phyloP scores from a whole-genome alignment of 2,329 filamentous ascomycete species.

The Arthrobotrys musiformis region DNA sequence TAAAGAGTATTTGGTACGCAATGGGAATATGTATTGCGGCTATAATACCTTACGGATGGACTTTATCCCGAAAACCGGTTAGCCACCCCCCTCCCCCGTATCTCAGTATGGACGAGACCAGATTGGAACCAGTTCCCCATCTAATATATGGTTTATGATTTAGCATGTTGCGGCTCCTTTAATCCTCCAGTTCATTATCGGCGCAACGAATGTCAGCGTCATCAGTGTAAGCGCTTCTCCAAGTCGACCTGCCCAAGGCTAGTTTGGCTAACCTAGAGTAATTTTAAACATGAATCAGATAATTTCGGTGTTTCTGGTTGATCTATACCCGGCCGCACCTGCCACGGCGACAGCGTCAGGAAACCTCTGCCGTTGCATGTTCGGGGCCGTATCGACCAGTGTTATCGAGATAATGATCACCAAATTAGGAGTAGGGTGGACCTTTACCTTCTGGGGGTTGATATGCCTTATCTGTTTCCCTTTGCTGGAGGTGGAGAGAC shows the following conservation, averaged over 20 bases:
- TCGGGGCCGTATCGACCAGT: slow-evolving; percentile 71
- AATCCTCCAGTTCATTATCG: slow-evolving; percentile 70
- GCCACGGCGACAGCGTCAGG: slow-evolving; percentile 73
- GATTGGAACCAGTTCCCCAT: too few species aligned
- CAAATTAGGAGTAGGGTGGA: slow-evolving; percentile 71
- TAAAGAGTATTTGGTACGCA: slow-evolving; percentile 68
- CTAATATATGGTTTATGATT: background rate
- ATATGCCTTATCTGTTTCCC: slow-evolving; percentile 67
- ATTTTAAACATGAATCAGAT: slow-evolving; percentile 2
- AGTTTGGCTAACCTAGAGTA: background rate
- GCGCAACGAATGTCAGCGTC: slow-evolving; percentile 70
- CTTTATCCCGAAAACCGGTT: slow-evolving; percentile 65
- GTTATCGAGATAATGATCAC: slow-evolving; percentile 71
- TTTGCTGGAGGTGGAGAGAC: slow-evolving; percentile 66
- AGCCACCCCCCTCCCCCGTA: background rate
- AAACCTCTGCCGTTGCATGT: slow-evolving; percentile 72
- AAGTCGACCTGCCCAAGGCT: background rate
- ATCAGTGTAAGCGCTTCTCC: slow-evolving; percentile 67
- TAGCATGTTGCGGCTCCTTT: slow-evolving; percentile 68
- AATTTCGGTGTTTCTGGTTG: slow-evolving; percentile 72
- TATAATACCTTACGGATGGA: slow-evolving; percentile 71
- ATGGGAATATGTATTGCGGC: slow-evolving; percentile 68
- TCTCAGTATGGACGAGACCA: too few species aligned
- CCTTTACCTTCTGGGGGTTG: slow-evolving; percentile 70
- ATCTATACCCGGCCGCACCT: slow-evolving; percentile 71